Evolutionary conservation across 176 grass and related monocot species (phyloP), one percentile per base, ranked within the genome.

Genomic region (Saccharum spontaneum): DNA sequence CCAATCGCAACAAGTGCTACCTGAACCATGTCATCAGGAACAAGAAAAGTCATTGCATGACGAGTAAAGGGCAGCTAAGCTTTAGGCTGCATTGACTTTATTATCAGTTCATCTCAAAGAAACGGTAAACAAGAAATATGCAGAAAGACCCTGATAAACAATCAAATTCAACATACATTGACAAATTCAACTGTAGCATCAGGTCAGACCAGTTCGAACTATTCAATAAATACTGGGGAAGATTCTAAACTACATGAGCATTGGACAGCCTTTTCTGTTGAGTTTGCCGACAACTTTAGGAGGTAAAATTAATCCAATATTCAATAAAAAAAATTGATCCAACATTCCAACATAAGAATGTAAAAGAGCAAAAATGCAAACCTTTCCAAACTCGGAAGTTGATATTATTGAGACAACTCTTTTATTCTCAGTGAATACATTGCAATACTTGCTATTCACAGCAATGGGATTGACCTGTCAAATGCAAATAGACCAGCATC

Each of bases 371-470:
- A 40, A 65, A 85, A 10, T 71, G 13, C 82, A 59, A 84, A 99
- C 97, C 97, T 99, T 99, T 88, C 97, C 97, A 81, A 99, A 99
- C 15, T 96, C 91, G 10, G 70, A 45, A 41, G 91, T 90, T 82
- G 97, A 94, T 72, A 99, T 99, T 77, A 99, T 54, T 55, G 91
- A 92, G 38, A 99, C 33, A 74, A 89, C 93, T 83, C 97, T 90
- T 86, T 99, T 99, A 64, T 99, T 99, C 76, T 99, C 97, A 0
- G 97, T 99, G 74, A 99, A 99, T 37, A 99, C 97, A 79, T 99
- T 96, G 83, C 97, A 99, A 55, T 96, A 96, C 69, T 96, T 99
- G 65, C 97, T 99, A 86, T 99, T 99, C 62, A 99, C 93, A 16
- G 97, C 97, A 64, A 99, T 99, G 83, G 97, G 97, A 83, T 99